phyloP scores from a whole-genome alignment of 805 yeast species.

The Metschnikowia proteae region DNA sequence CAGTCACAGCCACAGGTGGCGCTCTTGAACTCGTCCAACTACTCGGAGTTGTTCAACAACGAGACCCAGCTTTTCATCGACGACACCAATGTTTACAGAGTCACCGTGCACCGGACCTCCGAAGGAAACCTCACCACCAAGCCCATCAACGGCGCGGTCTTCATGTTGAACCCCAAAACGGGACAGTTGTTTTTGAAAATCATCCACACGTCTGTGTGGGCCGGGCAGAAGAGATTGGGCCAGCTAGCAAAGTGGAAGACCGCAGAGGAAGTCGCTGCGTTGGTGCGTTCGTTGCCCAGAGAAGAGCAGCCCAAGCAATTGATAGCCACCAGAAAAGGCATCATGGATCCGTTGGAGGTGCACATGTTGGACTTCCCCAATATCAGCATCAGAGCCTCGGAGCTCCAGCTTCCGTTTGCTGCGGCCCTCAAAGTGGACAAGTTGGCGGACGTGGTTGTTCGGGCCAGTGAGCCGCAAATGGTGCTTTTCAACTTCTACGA shows the following conservation, averaged over 20 bases:
- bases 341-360: constrained; percentile 91
- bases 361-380: constrained; percentile 97
- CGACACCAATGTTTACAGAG: constrained; percentile 92
- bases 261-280: constrained; percentile 94
- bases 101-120: constrained; percentile 82
- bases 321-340: constrained; percentile 84
- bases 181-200: constrained; percentile 88
- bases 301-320: constrained; percentile 95
- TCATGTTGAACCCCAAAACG: constrained; percentile 82
- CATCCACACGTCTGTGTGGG: constrained; percentile 93
- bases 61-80: constrained; percentile 86
- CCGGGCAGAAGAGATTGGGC: constrained; percentile 91
- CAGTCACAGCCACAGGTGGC: constrained; percentile 94
- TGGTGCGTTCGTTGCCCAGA: constrained; percentile 80
- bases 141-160: constrained; percentile 90
- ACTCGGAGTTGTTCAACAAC: constrained; percentile 81
- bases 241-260: constrained; percentile 97
- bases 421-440: constrained; percentile 81
- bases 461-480: constrained; percentile 92
- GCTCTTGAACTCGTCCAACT: constrained; percentile 81
- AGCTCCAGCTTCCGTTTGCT: constrained; percentile 83
- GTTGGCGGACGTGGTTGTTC: constrained; percentile 69
- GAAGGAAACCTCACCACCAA: constrained; percentile 92
- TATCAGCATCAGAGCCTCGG: constrained; percentile 83
- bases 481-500: constrained; percentile 86